A percentile compares a stretch with the other conserved stretches of the same genome.
Evolutionary conservation across 805 yeast genomes (phyloP).

Genomic region (Scheffersomyces spartinae): DNA sequence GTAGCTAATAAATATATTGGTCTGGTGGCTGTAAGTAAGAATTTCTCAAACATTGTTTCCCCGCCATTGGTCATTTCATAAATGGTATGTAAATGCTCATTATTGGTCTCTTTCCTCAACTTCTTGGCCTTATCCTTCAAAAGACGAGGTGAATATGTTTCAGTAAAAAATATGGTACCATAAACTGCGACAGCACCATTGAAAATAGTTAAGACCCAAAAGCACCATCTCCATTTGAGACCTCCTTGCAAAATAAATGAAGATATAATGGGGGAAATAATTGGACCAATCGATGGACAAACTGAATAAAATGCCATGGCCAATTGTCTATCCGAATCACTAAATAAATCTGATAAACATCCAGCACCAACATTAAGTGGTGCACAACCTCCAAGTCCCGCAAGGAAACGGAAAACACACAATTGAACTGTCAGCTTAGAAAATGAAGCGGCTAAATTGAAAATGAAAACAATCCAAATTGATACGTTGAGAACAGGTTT

Average conservation of each 20-base stretch:
- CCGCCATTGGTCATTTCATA: slow-evolving; percentile 50
- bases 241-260: too few relatives aligned
- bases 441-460: slow-evolving; percentile 53
- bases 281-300: slow-evolving; percentile 59
- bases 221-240: slow-evolving; percentile 76
- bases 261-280: slow-evolving; percentile 53
- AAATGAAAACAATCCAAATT: slow-evolving; percentile 35
- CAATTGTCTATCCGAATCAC: slow-evolving; percentile 36
- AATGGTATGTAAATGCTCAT: slow-evolving; percentile 43
- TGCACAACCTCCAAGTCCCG: slow-evolving; percentile 59
- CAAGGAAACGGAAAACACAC: slow-evolving; percentile 46
- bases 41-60: slow-evolving; percentile 27
- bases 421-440: slow-evolving; percentile 48
- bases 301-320: slow-evolving; percentile 50
- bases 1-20: slow-evolving; percentile 41
- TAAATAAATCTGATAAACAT: slow-evolving; percentile 50
- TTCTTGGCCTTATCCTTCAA: slow-evolving; percentile 33
- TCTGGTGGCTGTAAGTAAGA: slow-evolving; percentile 37
- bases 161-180: slow-evolving; percentile 40
- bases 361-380: slow-evolving; percentile 66
- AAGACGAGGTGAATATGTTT: slow-evolving; percentile 48
- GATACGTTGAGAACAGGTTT: slow-evolving; percentile 41
- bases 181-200: slow-evolving; percentile 35
- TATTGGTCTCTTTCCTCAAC: slow-evolving; percentile 43
- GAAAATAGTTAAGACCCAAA: slow-evolving; percentile 47